Base-by-base conservation (phyloP, 2,329 filamentous ascomycete genomes). In the Aspergillus persii region DNA sequence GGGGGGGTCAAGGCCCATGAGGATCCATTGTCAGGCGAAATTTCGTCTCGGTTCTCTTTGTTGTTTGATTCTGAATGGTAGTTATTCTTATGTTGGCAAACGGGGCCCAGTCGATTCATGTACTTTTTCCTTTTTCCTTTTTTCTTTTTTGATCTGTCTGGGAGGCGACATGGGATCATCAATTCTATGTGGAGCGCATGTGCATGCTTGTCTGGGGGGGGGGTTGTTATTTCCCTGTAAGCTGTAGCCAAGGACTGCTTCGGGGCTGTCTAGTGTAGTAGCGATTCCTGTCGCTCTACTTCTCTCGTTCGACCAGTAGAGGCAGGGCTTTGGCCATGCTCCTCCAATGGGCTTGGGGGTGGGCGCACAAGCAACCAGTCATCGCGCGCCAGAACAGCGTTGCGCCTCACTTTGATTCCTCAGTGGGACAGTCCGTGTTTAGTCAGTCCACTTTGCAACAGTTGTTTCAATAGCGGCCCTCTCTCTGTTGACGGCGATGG, bases 311-410 rank as follows among this genome's bases (percentile, higher is more conserved):
- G 44, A 11, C 44, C 1, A 36, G 31, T 55, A 8, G 53, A 55
- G 44, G 44, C 27, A 47, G 9, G 44, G 18, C 11, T 47, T 47
- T 47, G 44, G n/a, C 9, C n/a, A 47, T 27, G 26, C 44, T 23
- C 44, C 44, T 23, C 44, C 44, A 47, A 47, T 47, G 44, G 44
- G 44, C 44, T 23, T 5, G 39, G 55, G n/a, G 46, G 54, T 52
- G 56, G 39, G 41, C 53, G 54, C 50, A 18, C 18, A 39, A 54
- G 27, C 36, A 54, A 54, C 58, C 63, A 65, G 36, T 62, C 58
- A 63, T 53, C 41, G 58, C 50, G 48, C 58, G 63, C 63, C 61
- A 65, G 49, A 64, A 56, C 61, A 63, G 59, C 60, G 54, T 54
- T 50, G 18, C 61, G 63, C 63, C 63, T 66, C 63, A 66, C 62